Conservation (phyloP, 345 rosid species). For the Lepidium africanum region DNA sequence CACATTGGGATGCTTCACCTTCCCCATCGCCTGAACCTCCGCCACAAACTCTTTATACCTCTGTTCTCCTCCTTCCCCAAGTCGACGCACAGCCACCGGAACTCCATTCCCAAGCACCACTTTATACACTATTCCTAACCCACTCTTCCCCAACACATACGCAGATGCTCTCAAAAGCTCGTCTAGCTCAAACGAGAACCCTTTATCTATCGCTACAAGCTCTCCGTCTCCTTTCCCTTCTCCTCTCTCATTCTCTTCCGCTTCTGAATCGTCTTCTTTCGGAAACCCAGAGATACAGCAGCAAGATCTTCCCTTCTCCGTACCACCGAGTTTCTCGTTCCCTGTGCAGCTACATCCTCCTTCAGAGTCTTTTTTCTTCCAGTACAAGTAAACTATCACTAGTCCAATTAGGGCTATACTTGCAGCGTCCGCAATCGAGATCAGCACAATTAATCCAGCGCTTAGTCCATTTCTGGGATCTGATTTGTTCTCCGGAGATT, state of each 20-base stretch:
- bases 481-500: slow-evolving; percentile 28
- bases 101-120: slow-evolving; percentile 92
- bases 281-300: slow-evolving; percentile 26
- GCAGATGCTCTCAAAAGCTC: slow-evolving; percentile 95
- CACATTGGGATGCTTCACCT: slow-evolving; percentile 89
- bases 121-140: slow-evolving; percentile 91
- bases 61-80: slow-evolving; percentile 96
- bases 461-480: slow-evolving; percentile 42
- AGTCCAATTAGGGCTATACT: slow-evolving; percentile 77
- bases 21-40: slow-evolving; percentile 88
- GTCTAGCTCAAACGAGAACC: slow-evolving; percentile 87
- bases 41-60: slow-evolving; percentile 81
- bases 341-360: slow-evolving; percentile 82
- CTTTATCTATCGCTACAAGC: slow-evolving; percentile 83
- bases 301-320: slow-evolving; percentile 28
- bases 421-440: slow-evolving; percentile 73
- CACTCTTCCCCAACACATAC: slow-evolving; percentile 93
- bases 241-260: slow-evolving; percentile 46
- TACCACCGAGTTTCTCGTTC: slow-evolving; percentile 47
- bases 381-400: slow-evolving; percentile 62
- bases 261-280: slow-evolving; percentile 52
- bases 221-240: slow-evolving; percentile 59
- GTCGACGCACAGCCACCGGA: slow-evolving; percentile 90
- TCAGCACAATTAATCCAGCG: slow-evolving; percentile 60
- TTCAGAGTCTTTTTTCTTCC: slow-evolving; percentile 81